Conservation (phyloP, 2,329 filamentous ascomycete genomes). For the Onygenales sp. region DNA sequence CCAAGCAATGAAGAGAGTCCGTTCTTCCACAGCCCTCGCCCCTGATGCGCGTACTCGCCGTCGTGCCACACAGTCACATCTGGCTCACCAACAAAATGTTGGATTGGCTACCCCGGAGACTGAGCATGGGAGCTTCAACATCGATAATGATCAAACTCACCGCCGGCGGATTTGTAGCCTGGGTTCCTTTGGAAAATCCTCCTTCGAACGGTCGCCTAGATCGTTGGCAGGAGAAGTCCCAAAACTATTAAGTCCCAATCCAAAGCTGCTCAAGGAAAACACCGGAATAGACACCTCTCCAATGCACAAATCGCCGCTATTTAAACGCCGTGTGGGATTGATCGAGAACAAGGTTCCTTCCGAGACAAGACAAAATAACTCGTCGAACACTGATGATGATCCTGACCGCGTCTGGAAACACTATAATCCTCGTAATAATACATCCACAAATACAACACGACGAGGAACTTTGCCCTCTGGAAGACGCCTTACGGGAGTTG, state of each 20-base stretch:
- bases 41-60: slow-evolving; percentile 44
- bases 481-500: slow-evolving; percentile 41
- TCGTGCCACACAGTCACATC: slow-evolving; percentile 13
- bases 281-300: not conserved
- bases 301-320: slow-evolving; percentile 9
- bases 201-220: not conserved
- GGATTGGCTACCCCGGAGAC: slow-evolving; percentile 34
- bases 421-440: not conserved
- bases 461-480: slow-evolving; percentile 28
- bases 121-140: slow-evolving; percentile 22
- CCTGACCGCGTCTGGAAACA: not conserved
- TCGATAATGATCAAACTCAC: not conserved
- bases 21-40: slow-evolving; percentile 28
- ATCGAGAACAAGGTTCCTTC: not conserved
- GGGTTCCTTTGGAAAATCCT: not conserved
- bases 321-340: slow-evolving; percentile 9
- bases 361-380: not conserved
- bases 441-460: slow-evolving; percentile 11
- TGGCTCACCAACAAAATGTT: slow-evolving; percentile 19
- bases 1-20: slow-evolving; percentile 31
- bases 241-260: not conserved
- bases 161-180: not conserved
- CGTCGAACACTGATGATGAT: not conserved
- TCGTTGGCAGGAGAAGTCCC: not conserved
- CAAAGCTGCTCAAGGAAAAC: not conserved